These are phyloP conservation scores for Fusarium neocosmosporiellum DNA, from an alignment of 2,329 filamentous ascomycete species.

Conservation along the genomic window DNA sequence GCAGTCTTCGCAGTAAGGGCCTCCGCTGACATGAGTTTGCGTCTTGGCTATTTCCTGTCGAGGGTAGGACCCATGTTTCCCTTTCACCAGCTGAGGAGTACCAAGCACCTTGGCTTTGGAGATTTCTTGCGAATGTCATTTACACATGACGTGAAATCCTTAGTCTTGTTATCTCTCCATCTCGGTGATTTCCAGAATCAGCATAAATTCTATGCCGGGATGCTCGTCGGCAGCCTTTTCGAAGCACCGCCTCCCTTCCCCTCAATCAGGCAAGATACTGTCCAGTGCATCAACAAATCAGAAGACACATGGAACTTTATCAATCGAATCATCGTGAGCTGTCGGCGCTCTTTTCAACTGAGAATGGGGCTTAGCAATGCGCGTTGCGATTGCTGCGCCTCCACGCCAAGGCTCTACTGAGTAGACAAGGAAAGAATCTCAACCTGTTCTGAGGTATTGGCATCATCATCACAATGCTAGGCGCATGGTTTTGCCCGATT, in stretches of 20 bases:
- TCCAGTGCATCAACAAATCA: neutral
- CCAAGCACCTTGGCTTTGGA: neutral
- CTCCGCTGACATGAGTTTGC: neutral
- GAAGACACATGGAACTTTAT: neutral
- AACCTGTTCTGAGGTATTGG: neutral
- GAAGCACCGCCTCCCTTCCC: neutral
- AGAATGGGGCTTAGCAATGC: neutral
- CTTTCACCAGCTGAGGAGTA: neutral
- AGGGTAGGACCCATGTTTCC: neutral
- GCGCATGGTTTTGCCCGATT: neutral
- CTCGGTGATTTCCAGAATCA: neutral
- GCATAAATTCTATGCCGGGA: neutral
- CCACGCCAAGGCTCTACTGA: neutral
- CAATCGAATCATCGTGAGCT: neutral
- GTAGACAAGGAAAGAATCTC: neutral
- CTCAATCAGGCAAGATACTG: neutral
- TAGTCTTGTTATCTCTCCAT: neutral
- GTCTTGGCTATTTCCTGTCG: neutral
- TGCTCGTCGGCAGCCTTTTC: neutral
- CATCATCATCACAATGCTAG: neutral
- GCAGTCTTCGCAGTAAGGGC: neutral
- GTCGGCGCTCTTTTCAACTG: neutral
- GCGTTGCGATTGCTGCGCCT: neutral
- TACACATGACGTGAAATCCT: neutral
- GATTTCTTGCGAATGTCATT: neutral